A percentile compares a stretch with the other conserved stretches of the same genome.
These are phyloP conservation scores for Pythium coloratum DNA, from an alignment of 352 stramenopile species.

Conservation along the genomic window DNA sequence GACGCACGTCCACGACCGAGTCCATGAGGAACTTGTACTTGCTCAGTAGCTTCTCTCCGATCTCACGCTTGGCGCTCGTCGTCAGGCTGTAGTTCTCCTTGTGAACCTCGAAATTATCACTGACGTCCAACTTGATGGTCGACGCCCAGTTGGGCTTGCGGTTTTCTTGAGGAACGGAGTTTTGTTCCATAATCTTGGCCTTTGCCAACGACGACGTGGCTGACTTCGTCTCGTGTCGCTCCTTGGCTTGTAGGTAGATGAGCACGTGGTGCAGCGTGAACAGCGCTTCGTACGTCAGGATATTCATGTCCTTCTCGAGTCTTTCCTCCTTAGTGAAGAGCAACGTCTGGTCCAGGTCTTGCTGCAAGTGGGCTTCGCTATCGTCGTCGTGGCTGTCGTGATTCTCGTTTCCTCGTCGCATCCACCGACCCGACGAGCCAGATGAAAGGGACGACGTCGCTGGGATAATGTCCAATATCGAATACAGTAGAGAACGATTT, in stretches of 20 bases:
- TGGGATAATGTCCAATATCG: constrained; percentile 61
- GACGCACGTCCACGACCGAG: constrained; percentile 57
- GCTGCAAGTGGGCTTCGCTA: constrained; percentile 12
- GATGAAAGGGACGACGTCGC: constrained; percentile 40
- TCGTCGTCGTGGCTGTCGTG: constrained; percentile 2
- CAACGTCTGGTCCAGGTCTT: constrained; percentile 22
- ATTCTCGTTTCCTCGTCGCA: constrained; percentile 24
- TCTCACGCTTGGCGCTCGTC: constrained; percentile 23
- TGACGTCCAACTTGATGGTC: constrained; percentile 18
- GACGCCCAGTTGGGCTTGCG: constrained; percentile 21
- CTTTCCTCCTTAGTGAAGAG: constrained; percentile 54
- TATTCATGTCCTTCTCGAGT: constrained; percentile 70
- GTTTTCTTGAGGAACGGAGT: neutral
- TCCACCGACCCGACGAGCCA: constrained; percentile 47
- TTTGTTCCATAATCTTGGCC: neutral
- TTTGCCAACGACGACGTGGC: neutral
- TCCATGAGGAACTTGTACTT: constrained; percentile 78
- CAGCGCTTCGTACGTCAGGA: constrained; percentile 66
- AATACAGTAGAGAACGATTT: constrained; percentile 43
- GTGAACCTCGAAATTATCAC: constrained; percentile 14
- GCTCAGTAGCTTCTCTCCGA: constrained; percentile 48
- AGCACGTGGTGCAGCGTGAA: constrained; percentile 64
- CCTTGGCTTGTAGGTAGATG: constrained; percentile 42
- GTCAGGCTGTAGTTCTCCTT: constrained; percentile 10
- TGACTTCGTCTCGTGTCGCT: constrained; percentile 20